phyloP scores from a whole-genome alignment of 768 basidiomycete species.

The Tremella mesenterica region DNA sequence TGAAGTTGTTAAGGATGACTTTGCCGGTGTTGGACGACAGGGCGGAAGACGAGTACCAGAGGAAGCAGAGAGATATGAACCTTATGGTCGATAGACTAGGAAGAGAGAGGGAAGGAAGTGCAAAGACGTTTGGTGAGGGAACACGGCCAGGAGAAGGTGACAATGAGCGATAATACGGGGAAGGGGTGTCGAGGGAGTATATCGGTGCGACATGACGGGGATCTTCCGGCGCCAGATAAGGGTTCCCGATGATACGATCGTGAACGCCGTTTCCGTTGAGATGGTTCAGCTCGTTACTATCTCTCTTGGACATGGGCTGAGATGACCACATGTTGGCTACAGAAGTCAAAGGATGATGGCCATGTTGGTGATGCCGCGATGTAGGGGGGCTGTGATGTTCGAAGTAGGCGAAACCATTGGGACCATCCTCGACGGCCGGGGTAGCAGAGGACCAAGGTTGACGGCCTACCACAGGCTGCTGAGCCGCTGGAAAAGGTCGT shows the following conservation, averaged over 20 bases:
- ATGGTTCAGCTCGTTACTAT: background rate
- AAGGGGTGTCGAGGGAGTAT: conserved; percentile 5
- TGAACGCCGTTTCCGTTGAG: conserved; percentile 3
- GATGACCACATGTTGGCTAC: no score
- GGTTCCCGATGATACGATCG: conserved; percentile 4
- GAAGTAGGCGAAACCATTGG: no score
- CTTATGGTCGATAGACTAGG: conserved; percentile 27
- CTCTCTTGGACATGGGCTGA: background rate
- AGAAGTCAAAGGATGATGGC: no score
- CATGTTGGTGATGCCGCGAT: no score
- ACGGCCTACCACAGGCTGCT: no score
- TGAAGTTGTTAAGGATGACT: conserved; percentile 81
- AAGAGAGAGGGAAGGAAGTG: conserved; percentile 17
- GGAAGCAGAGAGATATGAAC: conserved; percentile 70
- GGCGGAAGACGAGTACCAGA: conserved; percentile 93
- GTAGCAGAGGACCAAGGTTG: no score
- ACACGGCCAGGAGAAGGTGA: conserved; percentile 6
- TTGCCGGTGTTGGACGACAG: conserved; percentile 95
- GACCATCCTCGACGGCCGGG: no score
- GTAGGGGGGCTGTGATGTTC: no score
- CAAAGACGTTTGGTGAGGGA: conserved; percentile 19
- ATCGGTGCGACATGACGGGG: conserved; percentile 1
- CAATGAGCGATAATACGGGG: conserved; percentile 4
- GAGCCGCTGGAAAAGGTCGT: conserved; percentile 5
- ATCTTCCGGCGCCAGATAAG: conserved; percentile 1